Percentiles rank a stretch among this genome's conserved stretches.
These are phyloP conservation scores for Arachis stenosperma DNA, from an alignment of 306 rosid genomes.

Conservation along the genomic window DNA sequence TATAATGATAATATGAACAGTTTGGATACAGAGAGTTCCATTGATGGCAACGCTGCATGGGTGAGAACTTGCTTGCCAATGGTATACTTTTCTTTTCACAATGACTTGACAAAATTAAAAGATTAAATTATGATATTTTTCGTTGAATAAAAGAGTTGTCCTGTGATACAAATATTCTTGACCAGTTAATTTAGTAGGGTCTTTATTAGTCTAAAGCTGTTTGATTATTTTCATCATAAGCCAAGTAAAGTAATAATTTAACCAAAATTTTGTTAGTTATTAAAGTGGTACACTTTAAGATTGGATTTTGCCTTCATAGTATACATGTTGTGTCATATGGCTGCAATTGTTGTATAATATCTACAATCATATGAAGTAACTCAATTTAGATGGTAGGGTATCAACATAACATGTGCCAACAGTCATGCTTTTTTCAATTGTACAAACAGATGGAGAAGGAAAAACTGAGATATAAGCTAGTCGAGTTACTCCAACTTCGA, in stretches of 20 bases:
- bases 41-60: slow-evolving; percentile 59
- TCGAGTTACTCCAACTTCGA: slow-evolving; percentile 31
- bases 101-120: background rate
- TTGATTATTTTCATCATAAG: background rate
- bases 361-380: too few species aligned
- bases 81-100: background rate
- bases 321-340: too few species aligned
- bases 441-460: slow-evolving; percentile 59
- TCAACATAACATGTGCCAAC: slow-evolving; percentile 27
- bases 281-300: slow-evolving; percentile 14
- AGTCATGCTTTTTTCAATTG: slow-evolving; percentile 26
- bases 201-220: slow-evolving; percentile 28
- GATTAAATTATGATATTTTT: slow-evolving; percentile 38
- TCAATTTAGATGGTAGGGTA: too few species aligned
- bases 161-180: slow-evolving; percentile 36
- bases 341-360: background rate
- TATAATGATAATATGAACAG: slow-evolving; percentile 49
- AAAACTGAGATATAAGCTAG: slow-evolving; percentile 53
- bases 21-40: slow-evolving; percentile 63
- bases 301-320: background rate
- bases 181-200: slow-evolving; percentile 37
- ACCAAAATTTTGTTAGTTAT: background rate
- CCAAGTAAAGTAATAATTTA: slow-evolving; percentile 13
- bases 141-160: background rate
- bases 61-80: slow-evolving; percentile 52